Evolutionary conservation across 768 basidiomycete species (phyloP).

Genomic region (Suillus discolor): DNA sequence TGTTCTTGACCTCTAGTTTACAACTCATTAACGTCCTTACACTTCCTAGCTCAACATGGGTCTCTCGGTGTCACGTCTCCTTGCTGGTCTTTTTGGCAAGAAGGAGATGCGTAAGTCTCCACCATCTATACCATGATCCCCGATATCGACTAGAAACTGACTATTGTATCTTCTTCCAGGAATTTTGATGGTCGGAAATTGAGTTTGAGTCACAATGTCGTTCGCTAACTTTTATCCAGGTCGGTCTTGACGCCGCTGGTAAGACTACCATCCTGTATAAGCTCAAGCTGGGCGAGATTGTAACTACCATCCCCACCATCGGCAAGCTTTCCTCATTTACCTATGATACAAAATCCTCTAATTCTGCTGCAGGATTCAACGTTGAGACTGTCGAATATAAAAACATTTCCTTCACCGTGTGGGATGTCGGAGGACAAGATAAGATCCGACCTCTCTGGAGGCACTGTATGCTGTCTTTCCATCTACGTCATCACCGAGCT

Average conservation of each 20-base stretch:
- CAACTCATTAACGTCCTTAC: slow-evolving; percentile 34
- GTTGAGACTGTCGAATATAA: slow-evolving; percentile 99
- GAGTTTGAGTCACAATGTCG: slow-evolving; percentile 20
- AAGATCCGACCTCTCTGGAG: slow-evolving; percentile 99
- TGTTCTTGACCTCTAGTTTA: slow-evolving; percentile 32
- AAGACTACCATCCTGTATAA: slow-evolving; percentile 99
- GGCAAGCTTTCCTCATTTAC: slow-evolving; percentile 55
- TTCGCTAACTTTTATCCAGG: slow-evolving; percentile 46
- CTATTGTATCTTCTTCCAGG: slow-evolving; percentile 52
- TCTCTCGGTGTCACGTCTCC: slow-evolving; percentile 72
- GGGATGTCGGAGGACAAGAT: slow-evolving; percentile 99
- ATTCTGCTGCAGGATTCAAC: slow-evolving; percentile 82
- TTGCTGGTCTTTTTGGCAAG: slow-evolving; percentile 92
- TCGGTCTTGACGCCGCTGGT: slow-evolving; percentile 99
- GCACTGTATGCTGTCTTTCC: slow-evolving; percentile 79
- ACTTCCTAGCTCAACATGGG: slow-evolving; percentile 61
- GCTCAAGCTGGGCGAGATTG: slow-evolving; percentile 99
- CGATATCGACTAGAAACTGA: slow-evolving; percentile 31
- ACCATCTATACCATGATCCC: slow-evolving; percentile 10
- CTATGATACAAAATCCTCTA: slow-evolving; percentile 15
- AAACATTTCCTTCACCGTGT: slow-evolving; percentile 99
- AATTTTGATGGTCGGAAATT: slow-evolving; percentile 83
- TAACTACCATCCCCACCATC: slow-evolving; percentile 99
- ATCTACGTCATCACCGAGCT: slow-evolving; percentile 16
- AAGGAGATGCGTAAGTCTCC: slow-evolving; percentile 95